Evolutionary conservation across 768 basidiomycete genomes (phyloP), one percentile per base, ranked within the genome.

Genomic region (Hypsizygus marmoreus): DNA sequence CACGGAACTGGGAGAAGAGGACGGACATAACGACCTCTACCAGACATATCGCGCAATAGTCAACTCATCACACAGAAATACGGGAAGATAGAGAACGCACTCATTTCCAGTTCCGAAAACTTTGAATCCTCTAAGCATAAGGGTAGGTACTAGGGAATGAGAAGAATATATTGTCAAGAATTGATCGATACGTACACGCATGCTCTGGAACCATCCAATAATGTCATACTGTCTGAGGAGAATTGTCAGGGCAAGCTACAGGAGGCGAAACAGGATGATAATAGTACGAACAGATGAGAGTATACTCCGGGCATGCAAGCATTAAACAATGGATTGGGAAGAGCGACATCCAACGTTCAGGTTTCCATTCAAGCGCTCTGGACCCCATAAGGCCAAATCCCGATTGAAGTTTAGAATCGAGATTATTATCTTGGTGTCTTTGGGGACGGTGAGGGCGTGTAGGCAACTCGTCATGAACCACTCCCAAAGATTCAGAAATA

Each of bases 91-190:
- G 11, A 32, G 19, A 11, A 58, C 69, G 32, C 28, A 79, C 77
- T 78, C 65, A 77, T 76, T 55, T 79, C 77, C 6, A 80, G 62
- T 49, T 79, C 72, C 1, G 76, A 71, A 61, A 81, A 79, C 53
- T n/a, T 79, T 77, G 65, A 78, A 77, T 0, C 76, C 78, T 11
- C 67, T 67, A n/a, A n/a, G n/a, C n/a, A 47, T 8, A 19, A 34
- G 29, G 36, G 10, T n/a, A n/a, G n/a, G n/a, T n/a, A n/a, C n/a
- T 30, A 38, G 41, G 4, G 23, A 26, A 17, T 26, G 22, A 35
- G 13, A 10, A 14, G 19, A 14, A 14, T 12, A 22, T 10, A 23
- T 37, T 37, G 20, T 4, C 2, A 9, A 4, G 16, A 25, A 20
- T 42, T 5, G 32, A 7, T 2, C 2, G 5, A 6, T 2, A 62